Conservation (phyloP, 108 stramenopile genomes). For the Parmales sp. region DNA sequence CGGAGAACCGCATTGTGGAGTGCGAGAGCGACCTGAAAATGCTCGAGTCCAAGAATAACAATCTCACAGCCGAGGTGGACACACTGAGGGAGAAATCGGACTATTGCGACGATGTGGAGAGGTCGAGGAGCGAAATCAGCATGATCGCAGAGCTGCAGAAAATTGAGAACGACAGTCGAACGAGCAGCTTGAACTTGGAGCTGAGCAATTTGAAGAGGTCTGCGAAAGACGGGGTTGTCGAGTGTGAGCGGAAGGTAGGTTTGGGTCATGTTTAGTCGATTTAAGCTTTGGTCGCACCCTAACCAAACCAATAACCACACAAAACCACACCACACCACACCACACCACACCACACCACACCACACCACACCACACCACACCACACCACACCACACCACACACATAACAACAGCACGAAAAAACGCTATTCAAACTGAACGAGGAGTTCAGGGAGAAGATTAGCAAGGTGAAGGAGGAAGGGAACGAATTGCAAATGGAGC, state of each 20-base stretch:
- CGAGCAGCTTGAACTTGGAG: background rate
- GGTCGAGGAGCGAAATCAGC: background rate
- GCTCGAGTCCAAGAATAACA: background rate
- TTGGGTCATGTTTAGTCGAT: too few species aligned
- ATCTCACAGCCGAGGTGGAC: background rate
- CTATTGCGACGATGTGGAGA: background rate
- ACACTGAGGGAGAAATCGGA: background rate
- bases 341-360: too few species aligned
- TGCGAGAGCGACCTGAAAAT: background rate
- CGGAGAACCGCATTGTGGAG: background rate
- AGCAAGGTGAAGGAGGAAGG: background rate
- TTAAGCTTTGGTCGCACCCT: too few species aligned
- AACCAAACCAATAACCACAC: too few species aligned
- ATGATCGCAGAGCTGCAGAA: constrained; percentile 7
- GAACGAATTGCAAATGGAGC: background rate
- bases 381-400: too few species aligned
- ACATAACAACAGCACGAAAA: too few species aligned
- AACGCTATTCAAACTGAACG: background rate
- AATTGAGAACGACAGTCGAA: background rate
- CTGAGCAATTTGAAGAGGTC: background rate
- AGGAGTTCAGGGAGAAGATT: background rate
- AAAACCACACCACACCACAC: too few species aligned
- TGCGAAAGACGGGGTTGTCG: background rate
- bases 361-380: too few species aligned
- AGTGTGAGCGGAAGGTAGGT: background rate